Conservation (phyloP, 192 early-diverging fungal genomes). For the Phlyctochytrium arcticum region DNA sequence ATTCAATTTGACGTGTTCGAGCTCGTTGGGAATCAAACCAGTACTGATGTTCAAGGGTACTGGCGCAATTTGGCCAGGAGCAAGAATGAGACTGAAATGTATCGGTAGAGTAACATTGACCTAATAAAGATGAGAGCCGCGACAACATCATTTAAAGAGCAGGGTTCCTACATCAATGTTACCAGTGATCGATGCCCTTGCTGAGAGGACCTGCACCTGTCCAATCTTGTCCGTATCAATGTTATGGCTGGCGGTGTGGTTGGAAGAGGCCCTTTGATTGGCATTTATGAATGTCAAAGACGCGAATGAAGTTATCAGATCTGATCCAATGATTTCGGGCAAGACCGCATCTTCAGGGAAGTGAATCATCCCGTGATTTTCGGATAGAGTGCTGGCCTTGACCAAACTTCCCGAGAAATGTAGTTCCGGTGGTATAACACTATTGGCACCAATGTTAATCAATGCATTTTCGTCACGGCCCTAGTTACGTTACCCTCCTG, state of each 20-base stretch:
- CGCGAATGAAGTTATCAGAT: conserved; percentile 36
- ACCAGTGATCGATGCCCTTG: conserved; percentile 16
- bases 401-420: conserved; percentile 27
- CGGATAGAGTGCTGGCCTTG: conserved; percentile 1
- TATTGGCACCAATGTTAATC: conserved; percentile 22
- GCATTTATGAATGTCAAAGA: conserved; percentile 45
- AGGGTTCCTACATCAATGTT: conserved; percentile 11
- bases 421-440: conserved; percentile 35
- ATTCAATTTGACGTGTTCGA: not conserved
- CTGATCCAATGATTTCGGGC: conserved; percentile 39
- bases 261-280: conserved; percentile 13
- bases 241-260: not conserved
- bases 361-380: conserved; percentile 21
- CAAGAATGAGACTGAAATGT: conserved; percentile 40
- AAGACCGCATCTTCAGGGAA: conserved; percentile 36
- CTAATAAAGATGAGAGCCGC: not conserved
- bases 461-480: not conserved
- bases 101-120: conserved; percentile 25
- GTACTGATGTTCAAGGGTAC: conserved; percentile 40
- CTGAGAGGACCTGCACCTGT: conserved; percentile 37
- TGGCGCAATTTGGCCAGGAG: conserved; percentile 46
- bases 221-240: conserved; percentile 6
- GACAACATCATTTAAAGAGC: not conserved
- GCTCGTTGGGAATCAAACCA: not conserved
- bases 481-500: conserved; percentile 47